phyloP scores from a whole-genome alignment of 495 filamentous ascomycete genomes.

The Pyrenula massariospora region DNA sequence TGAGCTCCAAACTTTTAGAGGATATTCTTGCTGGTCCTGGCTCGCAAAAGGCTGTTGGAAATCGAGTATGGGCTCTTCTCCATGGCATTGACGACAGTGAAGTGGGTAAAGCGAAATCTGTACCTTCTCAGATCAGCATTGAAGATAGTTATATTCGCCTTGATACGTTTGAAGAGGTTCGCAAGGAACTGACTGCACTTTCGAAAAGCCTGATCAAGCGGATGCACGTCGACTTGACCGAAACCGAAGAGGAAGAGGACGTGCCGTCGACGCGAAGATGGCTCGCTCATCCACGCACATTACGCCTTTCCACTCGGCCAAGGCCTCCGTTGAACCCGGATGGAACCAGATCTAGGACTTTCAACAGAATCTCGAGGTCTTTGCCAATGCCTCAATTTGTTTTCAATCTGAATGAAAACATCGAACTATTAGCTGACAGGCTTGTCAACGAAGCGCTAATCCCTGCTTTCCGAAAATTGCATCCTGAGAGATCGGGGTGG shows the following conservation, averaged over 20 bases:
- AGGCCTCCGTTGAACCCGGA: constrained; percentile 44
- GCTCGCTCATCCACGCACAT: constrained; percentile 56
- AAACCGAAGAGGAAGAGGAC: constrained; percentile 26
- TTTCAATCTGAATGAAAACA: constrained; percentile 45
- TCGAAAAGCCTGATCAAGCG: constrained; percentile 60
- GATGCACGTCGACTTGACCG: constrained; percentile 66
- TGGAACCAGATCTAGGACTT: constrained; percentile 33
- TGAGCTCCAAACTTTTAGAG: constrained; percentile 49
- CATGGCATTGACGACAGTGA: constrained; percentile 51
- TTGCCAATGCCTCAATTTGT: constrained; percentile 54
- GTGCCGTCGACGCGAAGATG: constrained; percentile 27
- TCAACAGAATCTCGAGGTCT: constrained; percentile 59
- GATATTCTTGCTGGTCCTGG: constrained; percentile 58
- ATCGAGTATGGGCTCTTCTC: constrained; percentile 67
- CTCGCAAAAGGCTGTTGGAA: constrained; percentile 53
- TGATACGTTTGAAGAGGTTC: constrained; percentile 45
- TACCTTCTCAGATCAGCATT: constrained; percentile 86
- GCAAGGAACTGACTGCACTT: constrained; percentile 51
- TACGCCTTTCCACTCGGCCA: constrained; percentile 67
- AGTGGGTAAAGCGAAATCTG: constrained; percentile 55
- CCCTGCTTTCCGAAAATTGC: constrained; percentile 60
- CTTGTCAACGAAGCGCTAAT: constrained; percentile 57
- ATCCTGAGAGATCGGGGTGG: constrained; percentile 59
- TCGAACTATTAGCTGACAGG: constrained; percentile 48
- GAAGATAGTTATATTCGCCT: constrained; percentile 78